Percentiles rank a stretch among this genome's conserved stretches.
Evolutionary conservation across 441 rosid species (phyloP).

Genomic region (Sinapis alba): DNA sequence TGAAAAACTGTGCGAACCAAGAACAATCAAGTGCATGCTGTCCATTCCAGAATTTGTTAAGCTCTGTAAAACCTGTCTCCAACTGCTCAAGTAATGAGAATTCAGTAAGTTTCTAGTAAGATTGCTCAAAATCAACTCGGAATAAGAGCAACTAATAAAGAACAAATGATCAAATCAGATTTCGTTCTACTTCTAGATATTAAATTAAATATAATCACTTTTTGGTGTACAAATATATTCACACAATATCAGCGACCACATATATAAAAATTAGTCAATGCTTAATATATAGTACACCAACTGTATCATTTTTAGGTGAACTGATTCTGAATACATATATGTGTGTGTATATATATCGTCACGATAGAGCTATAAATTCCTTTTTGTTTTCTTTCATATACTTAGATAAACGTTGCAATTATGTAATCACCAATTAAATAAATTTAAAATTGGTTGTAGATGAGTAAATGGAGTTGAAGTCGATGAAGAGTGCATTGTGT

Average conservation of each 20-base stretch:
- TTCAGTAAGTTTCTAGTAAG: no score
- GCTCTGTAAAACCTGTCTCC: no score
- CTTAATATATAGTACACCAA: conserved; percentile 18
- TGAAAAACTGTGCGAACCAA: no score
- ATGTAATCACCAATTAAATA: not conserved
- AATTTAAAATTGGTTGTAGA: not conserved
- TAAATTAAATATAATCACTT: conserved; percentile 1
- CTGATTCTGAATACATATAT: no score
- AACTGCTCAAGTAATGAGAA: no score
- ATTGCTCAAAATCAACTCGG: no score
- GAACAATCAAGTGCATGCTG: no score
- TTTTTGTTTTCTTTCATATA: no score
- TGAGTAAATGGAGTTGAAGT: conserved; percentile 13
- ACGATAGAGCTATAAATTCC: no score
- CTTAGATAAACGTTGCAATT: not conserved
- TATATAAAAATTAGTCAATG: conserved; percentile 7
- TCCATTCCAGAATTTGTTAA: no score
- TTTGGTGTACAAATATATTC: conserved; percentile 9
- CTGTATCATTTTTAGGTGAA: conserved; percentile 11
- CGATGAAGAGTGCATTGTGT: conserved; percentile 30
- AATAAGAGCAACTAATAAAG: no score
- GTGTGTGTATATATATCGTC: no score
- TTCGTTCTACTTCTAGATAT: not conserved
- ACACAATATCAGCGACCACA: conserved; percentile 19
- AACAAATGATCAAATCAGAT: not conserved